Base-by-base conservation (phyloP, 2,329 filamentous ascomycete species). In the Herpotrichia juniperi region DNA sequence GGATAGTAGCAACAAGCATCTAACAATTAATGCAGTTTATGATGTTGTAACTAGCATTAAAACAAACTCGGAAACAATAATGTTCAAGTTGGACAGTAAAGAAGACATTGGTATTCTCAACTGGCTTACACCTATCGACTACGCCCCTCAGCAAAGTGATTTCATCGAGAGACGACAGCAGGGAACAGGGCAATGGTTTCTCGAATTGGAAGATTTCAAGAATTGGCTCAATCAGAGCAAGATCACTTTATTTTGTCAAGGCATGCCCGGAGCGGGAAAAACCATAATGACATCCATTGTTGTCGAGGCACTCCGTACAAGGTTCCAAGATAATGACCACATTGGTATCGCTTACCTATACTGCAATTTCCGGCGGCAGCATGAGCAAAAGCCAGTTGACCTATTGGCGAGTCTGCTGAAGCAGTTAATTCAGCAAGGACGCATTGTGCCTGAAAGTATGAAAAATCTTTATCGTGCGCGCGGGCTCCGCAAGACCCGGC, bases 301-400 rank as follows among this genome's bases (percentile, higher is more conserved):
- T n/a, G 54, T 68, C 16, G 55, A 65, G n/a, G 9, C 21, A 8
- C 37, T 42, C 19, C 19, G n/a, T 5, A 19, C 11, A 42, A 8
- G 4, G 9, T 74, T 69, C 34, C 3, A 43, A 0, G 49, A 63
- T 1, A 52, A 73, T 16, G 0, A 7, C 0, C 45, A 11, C 1
- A 45, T 76, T 31, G 73, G 72, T 0, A 63, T 82, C 17, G 76
- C 74, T 0, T 81, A 76, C 25, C 17, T 81, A 0, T 83, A 79
- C 44, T 79, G 72, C 61, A 76, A 79, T 42, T 79, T 75, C 51
- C 59, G 59, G n/a, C 63, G 63, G 2, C 56, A 72, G 8, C 50
- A 72, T 0, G 68, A 79, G 12, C 78, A 82, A 37, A 46, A 44
- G 12, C 17, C 24, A 0, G 25, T 17, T 0, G 48, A 26, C 16